Percentiles rank a stretch among this genome's conserved stretches.
Conservation (phyloP, 306 rosid species). For the Begonia fuchsioides region DNA sequence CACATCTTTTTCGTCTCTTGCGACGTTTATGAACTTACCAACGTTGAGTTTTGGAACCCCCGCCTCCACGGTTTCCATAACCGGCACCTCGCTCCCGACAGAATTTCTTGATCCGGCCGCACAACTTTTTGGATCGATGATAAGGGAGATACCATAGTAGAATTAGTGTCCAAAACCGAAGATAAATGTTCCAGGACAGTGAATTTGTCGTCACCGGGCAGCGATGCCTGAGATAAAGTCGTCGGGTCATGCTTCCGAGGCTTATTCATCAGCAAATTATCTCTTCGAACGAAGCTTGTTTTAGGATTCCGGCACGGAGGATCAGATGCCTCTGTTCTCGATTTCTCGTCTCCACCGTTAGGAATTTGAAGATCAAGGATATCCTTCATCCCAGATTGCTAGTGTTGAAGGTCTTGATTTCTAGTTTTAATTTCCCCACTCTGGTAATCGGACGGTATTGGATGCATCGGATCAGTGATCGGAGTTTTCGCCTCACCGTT, state of each 20-base stretch:
- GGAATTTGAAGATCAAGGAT: slow-evolving; percentile 26
- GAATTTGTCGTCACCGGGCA: slow-evolving; percentile 70
- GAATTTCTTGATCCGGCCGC: slow-evolving; percentile 40
- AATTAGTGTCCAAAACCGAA: slow-evolving; percentile 22
- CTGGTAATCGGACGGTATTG: slow-evolving; percentile 23
- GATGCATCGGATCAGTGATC: slow-evolving; percentile 43
- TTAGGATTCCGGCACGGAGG: slow-evolving; percentile 21
- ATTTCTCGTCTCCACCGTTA: slow-evolving; percentile 12
- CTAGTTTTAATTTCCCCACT: slow-evolving; percentile 15
- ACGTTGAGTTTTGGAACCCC: slow-evolving; percentile 84
- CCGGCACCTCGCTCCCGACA: slow-evolving; percentile 76
- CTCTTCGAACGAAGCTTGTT: slow-evolving; percentile 26
- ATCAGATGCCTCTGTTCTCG: slow-evolving; percentile 13
- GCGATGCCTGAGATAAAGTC: slow-evolving; percentile 16
- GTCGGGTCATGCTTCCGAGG: slow-evolving; percentile 17
- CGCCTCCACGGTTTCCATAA: slow-evolving; percentile 64
- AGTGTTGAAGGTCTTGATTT: slow-evolving; percentile 20
- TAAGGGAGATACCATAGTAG: slow-evolving; percentile 1
- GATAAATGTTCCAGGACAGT: slow-evolving; percentile 61
- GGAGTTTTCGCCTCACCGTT: slow-evolving; percentile 53
- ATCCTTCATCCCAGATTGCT: slow-evolving; percentile 20
- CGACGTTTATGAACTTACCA: slow-evolving; percentile 53
- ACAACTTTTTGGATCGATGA: slow-evolving; percentile 29
- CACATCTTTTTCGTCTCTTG: slow-evolving; percentile 60
- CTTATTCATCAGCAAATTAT: slow-evolving; percentile 20